phyloP scores from a whole-genome alignment of 2,329 filamentous ascomycete species.

The Xylaria sp. region DNA sequence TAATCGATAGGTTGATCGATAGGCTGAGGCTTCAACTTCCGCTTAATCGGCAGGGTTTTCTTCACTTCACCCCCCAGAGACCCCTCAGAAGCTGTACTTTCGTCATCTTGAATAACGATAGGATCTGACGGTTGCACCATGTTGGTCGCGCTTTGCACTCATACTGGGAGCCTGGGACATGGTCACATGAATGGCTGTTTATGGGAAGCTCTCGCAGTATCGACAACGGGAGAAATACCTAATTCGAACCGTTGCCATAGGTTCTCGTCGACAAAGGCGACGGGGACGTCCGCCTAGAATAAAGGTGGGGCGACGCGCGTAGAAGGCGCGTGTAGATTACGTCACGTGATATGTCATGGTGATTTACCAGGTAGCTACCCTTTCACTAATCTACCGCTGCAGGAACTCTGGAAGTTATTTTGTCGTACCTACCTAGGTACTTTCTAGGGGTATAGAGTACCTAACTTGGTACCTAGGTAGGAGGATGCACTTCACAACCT shows the following conservation, averaged over 20 bases:
- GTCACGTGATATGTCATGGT: constrained; percentile 4
- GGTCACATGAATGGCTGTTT: background rate
- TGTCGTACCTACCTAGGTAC: too few species aligned
- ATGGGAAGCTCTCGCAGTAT: background rate
- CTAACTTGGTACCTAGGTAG: too few species aligned
- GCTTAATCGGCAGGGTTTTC: constrained; percentile 26
- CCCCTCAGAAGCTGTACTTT: constrained; percentile 33
- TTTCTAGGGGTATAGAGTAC: too few species aligned
- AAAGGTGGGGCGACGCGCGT: constrained; percentile 9
- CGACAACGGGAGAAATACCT: background rate
- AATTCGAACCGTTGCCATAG: background rate
- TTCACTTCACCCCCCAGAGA: constrained; percentile 23
- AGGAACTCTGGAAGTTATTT: too few species aligned
- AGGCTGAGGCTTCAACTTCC: constrained; percentile 27
- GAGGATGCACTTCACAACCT: too few species aligned
- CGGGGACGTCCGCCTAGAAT: background rate
- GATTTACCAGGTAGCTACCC: too few species aligned
- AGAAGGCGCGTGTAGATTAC: background rate
- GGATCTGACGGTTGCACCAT: constrained; percentile 30
- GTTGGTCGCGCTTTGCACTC: background rate
- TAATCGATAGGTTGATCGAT: constrained; percentile 13
- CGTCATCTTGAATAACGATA: constrained; percentile 38
- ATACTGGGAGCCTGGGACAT: constrained; percentile 25
- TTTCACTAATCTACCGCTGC: too few species aligned
- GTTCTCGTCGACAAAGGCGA: background rate